Evolutionary conservation across 257 asterid genomes (phyloP), one percentile per base, ranked within the genome.

Genomic region (Scutellaria galericulata): DNA sequence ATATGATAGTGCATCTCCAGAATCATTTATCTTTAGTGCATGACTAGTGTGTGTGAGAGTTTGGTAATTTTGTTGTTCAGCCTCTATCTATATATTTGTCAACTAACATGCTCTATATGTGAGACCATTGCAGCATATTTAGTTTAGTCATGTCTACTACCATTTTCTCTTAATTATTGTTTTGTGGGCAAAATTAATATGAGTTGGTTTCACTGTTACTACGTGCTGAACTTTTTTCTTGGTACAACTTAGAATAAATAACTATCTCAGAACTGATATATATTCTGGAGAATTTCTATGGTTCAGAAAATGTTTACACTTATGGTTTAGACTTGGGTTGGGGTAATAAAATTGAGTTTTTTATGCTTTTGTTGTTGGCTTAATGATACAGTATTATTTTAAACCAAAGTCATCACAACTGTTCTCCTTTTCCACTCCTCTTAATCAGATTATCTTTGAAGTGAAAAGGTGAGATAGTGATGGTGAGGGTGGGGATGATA

Each of bases 91-190:
- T 70, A 14, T 42, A 13, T 73, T 66, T 65, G 51, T 74, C 59
- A 75, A 73, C 55, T 68, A 40, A 55, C 45, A 44, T 59, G 57
- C 58, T 62, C 64, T 75, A 41, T 56, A 13, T 65, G 56, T 9
- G 35, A 7, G 15, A 24, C 31, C 8, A 45, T 37, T 15, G 75
- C 69, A 68, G 15, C 76, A 41, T 61, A 20, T 6, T 58, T 64
- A 51, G 66, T 63, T 59, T 50, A 37, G 39, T 37, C 41, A 66
- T 24, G 51, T 51, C 18, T 18, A 42, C 42, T 52, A 50, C 71
- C 50, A 44, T 51, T 53, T 60, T 15, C 63, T 45, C 20, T 12
- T 31, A 44, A 47, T 46, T 59, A 13, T 37, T 47, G 22, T 57
- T 75, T 53, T 18, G 14, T 4, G 2, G 46, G 71, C 64, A 20